Conservation (phyloP, 1,284 basidiomycete genomes). For the Cryptococcus amylolentus region DNA sequence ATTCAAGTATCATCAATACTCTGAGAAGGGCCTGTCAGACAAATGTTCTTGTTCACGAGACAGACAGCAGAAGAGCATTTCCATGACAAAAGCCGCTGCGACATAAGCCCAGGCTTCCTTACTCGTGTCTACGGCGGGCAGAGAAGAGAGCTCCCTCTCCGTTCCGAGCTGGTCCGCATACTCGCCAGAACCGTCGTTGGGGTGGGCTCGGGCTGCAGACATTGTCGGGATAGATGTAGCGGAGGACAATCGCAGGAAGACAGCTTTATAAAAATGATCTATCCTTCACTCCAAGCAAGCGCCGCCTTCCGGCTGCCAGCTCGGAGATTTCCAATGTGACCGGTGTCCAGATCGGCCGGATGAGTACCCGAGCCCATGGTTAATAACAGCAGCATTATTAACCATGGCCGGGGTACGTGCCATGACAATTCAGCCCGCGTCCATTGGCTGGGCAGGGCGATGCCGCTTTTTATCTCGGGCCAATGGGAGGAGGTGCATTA, state of each 20-base stretch:
- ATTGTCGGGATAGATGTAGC: no score
- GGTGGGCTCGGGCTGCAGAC: no score
- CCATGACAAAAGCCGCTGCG: slow-evolving; percentile 18
- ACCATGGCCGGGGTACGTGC: no score
- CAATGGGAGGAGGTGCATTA: not conserved
- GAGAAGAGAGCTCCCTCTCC: slow-evolving; percentile 12
- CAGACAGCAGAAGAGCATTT: slow-evolving; percentile 23
- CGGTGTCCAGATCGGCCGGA: no score
- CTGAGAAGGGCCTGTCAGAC: no score
- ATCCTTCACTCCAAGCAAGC: no score
- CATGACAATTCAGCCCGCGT: not conserved
- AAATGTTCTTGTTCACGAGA: no score
- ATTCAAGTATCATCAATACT: not conserved
- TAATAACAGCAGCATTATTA: no score
- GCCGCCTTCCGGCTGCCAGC: no score
- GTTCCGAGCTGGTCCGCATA: not conserved
- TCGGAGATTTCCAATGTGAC: no score
- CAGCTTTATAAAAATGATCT: not conserved
- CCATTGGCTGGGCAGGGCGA: not conserved
- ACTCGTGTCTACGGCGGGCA: slow-evolving; percentile 18
- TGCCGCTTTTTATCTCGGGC: not conserved
- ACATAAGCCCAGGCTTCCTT: slow-evolving; percentile 21
- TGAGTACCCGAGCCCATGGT: no score
- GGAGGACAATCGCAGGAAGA: not conserved
- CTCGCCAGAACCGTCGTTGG: no score